Evolutionary conservation across 2,329 filamentous ascomycete species (phyloP).

Genomic region (Thelonectria rubi): DNA sequence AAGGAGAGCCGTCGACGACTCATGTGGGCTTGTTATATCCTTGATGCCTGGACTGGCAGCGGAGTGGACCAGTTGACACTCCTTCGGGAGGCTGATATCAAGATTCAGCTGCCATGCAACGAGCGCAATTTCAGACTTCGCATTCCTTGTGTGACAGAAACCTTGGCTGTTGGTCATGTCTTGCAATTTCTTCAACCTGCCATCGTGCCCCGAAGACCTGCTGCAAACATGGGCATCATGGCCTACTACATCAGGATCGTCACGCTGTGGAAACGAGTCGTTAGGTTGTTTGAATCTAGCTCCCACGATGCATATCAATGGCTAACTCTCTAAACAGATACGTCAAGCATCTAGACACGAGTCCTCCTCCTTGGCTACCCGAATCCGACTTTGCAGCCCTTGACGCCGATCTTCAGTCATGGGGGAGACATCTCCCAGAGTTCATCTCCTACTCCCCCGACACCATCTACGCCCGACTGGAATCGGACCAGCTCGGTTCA

Average conservation of each 20-base stretch:
- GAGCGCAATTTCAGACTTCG: conserved; percentile 54
- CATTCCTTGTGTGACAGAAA: conserved; percentile 52
- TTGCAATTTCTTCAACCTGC: conserved; percentile 52
- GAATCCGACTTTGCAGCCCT: conserved; percentile 55
- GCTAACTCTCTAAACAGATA: conserved; percentile 44
- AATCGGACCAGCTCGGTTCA: conserved; percentile 57
- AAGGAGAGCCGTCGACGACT: conserved; percentile 51
- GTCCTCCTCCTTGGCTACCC: conserved; percentile 53
- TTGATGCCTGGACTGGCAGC: conserved; percentile 53
- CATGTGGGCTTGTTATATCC: conserved; percentile 55
- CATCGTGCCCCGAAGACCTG: conserved; percentile 50
- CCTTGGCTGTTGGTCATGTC: conserved; percentile 52
- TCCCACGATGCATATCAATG: neutral
- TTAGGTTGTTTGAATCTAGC: conserved; percentile 42
- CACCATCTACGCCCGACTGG: conserved; percentile 56
- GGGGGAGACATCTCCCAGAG: conserved; percentile 54
- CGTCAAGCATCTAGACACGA: conserved; percentile 52
- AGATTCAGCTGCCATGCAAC: conserved; percentile 53
- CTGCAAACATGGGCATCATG: conserved; percentile 56
- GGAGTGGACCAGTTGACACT: conserved; percentile 52
- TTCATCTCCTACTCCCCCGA: conserved; percentile 55
- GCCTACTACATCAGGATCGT: conserved; percentile 55
- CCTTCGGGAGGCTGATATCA: conserved; percentile 52
- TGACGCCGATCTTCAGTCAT: conserved; percentile 51
- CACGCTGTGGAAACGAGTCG: conserved; percentile 52